Evolutionary conservation across 2,329 filamentous ascomycete species (phyloP).

Genomic region (Aulographum hederae): DNA sequence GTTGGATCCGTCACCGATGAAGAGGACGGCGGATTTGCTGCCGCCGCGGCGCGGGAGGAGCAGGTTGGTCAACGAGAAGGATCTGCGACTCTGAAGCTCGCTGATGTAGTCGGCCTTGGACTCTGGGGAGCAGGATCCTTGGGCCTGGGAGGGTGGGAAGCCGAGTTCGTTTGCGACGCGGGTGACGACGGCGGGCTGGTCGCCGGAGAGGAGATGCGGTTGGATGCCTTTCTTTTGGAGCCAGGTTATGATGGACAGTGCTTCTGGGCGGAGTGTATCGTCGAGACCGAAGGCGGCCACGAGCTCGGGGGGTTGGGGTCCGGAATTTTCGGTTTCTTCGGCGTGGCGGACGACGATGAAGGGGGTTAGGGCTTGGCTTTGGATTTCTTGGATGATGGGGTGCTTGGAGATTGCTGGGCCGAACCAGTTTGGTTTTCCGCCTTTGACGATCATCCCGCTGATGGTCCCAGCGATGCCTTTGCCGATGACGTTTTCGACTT

Average conservation of each 20-base stretch:
- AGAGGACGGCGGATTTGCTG: conserved; percentile 31
- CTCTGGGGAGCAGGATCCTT: conserved; percentile 28
- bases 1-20: conserved; percentile 65
- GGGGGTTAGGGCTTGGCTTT: conserved; percentile 8
- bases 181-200: conserved; percentile 30
- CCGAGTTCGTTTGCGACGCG: conserved; percentile 12
- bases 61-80: conserved; percentile 10
- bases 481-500: conserved; percentile 21
- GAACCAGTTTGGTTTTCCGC: not conserved
- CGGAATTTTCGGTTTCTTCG: too few relatives aligned
- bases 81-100: conserved; percentile 10
- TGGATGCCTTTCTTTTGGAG: conserved; percentile 29
- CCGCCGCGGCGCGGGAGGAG: conserved; percentile 5
- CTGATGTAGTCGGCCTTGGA: conserved; percentile 37
- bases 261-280: conserved; percentile 28
- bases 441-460: not conserved
- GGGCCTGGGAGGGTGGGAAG: conserved; percentile 21
- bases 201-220: conserved; percentile 39
- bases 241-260: conserved; percentile 30
- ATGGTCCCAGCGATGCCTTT: conserved; percentile 16
- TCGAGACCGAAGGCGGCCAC: conserved; percentile 32
- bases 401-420: not conserved
- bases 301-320: too few relatives aligned
- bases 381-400: not conserved
- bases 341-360: conserved; percentile 37